Evolutionary conservation across 2,329 filamentous ascomycete species (phyloP).

Genomic region (Rhexocercosporidium sp.): DNA sequence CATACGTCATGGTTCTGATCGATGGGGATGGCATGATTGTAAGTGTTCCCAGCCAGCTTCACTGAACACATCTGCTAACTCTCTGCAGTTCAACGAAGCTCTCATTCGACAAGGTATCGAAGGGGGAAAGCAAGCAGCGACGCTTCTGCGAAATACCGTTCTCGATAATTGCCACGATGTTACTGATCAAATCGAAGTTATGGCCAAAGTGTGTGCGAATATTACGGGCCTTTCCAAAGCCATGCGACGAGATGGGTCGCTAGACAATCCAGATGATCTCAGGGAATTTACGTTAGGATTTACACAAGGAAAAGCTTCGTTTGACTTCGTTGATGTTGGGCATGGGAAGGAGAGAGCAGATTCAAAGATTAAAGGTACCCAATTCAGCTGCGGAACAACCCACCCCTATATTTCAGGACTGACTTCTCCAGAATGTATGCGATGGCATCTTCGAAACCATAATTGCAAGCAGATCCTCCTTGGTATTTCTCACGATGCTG

Average conservation of each 20-base stretch:
- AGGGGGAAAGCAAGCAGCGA: conserved; percentile 46
- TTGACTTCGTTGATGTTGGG: conserved; percentile 69
- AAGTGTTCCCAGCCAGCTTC: conserved; percentile 34
- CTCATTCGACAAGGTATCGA: conserved; percentile 58
- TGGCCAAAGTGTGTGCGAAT: conserved; percentile 62
- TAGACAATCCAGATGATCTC: conserved; percentile 52
- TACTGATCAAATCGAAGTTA: conserved; percentile 55
- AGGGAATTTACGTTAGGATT: conserved; percentile 65
- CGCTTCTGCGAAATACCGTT: conserved; percentile 55
- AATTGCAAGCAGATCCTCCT: conserved; percentile 67
- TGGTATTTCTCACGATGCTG: conserved; percentile 65
- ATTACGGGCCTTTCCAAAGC: conserved; percentile 55
- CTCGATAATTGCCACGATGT: conserved; percentile 52
- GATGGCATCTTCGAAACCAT: conserved; percentile 63
- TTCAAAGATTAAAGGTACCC: conserved; percentile 63
- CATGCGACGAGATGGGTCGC: conserved; percentile 53
- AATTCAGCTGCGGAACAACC: not conserved
- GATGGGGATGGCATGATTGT: conserved; percentile 69
- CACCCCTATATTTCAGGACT: conserved; percentile 14
- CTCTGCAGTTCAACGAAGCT: conserved; percentile 59
- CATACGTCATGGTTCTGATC: conserved; percentile 65
- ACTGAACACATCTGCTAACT: conserved; percentile 24
- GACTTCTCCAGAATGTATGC: conserved; percentile 43
- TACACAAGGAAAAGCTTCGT: conserved; percentile 61
- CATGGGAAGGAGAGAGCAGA: conserved; percentile 62